phyloP scores from a whole-genome alignment of 2,329 filamentous ascomycete genomes.

The Pezicula radicicola region DNA sequence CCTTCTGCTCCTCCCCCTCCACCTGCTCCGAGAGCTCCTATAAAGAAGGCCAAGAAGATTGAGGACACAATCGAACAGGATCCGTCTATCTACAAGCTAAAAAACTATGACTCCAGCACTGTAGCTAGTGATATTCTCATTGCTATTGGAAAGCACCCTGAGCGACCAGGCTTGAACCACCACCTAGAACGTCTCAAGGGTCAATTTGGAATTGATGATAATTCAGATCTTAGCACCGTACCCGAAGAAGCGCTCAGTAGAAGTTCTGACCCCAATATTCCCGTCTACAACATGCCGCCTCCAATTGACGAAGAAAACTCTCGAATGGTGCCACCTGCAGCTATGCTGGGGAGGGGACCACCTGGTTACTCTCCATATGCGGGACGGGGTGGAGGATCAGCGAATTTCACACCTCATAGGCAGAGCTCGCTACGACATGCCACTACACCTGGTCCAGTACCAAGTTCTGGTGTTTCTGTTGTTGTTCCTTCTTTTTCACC shows the following conservation, averaged over 20 bases:
- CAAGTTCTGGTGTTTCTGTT: neutral
- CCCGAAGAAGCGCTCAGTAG: slow-evolving; percentile 3
- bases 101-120: slow-evolving; percentile 53
- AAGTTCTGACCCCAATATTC: neutral
- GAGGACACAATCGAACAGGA: neutral
- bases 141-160: slow-evolving; percentile 58
- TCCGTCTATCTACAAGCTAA: neutral
- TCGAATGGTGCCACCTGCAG: too few species aligned
- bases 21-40: neutral
- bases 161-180: slow-evolving; percentile 53
- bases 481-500: neutral
- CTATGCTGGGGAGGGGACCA: too few species aligned
- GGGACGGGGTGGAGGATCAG: neutral
- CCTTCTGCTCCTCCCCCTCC: neutral
- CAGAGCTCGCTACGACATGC: neutral
- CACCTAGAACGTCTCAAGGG: slow-evolving; percentile 40
- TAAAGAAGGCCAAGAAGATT: neutral
- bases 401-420: neutral
- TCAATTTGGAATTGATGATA: slow-evolving; percentile 2
- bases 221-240: slow-evolving; percentile 8
- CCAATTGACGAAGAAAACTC: neutral
- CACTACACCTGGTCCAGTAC: neutral
- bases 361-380: too few species aligned
- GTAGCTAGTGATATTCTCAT: slow-evolving; percentile 63
- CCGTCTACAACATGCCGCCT: neutral